A percentile compares a stretch with the other conserved stretches of the same genome.
Conservation (phyloP, 2,329 filamentous ascomycete species). For the Neofusicoccum umdonicola region DNA sequence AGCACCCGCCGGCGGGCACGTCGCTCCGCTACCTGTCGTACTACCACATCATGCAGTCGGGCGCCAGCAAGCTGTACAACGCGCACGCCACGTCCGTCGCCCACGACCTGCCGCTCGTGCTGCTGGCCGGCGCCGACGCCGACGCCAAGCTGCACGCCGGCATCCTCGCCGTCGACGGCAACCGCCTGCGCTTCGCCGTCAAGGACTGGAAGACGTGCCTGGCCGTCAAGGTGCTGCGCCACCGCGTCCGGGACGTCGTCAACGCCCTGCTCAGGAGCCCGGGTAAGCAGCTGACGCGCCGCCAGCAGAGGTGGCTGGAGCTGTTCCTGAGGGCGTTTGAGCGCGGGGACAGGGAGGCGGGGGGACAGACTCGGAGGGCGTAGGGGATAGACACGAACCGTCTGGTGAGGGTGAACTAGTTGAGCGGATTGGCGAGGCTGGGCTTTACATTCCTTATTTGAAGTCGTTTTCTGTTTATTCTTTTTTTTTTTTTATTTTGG, state of each 20-base stretch:
- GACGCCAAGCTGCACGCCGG: constrained; percentile 90
- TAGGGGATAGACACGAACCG: not conserved
- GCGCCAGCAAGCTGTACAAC: constrained; percentile 70
- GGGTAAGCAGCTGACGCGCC: constrained; percentile 36
- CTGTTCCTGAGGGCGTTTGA: constrained; percentile 15
- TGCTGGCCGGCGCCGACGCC: constrained; percentile 75
- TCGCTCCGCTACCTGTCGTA: constrained; percentile 81
- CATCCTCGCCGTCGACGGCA: constrained; percentile 81
- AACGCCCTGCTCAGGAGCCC: constrained; percentile 64
- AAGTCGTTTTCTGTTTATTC: too few species aligned
- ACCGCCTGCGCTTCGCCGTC: constrained; percentile 78
- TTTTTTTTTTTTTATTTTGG: too few species aligned
- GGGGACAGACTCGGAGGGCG: not conserved
- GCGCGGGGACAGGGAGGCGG: constrained; percentile 4
- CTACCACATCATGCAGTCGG: constrained; percentile 85
- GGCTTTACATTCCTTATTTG: too few species aligned
- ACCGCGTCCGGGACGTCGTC: constrained; percentile 72
- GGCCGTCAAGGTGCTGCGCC: constrained; percentile 77
- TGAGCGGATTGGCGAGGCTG: too few species aligned
- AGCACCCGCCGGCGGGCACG: constrained; percentile 46
- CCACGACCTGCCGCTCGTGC: constrained; percentile 67
- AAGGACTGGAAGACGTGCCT: constrained; percentile 88
- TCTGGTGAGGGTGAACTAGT: not conserved
- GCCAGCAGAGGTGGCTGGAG: constrained; percentile 44
- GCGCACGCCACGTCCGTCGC: constrained; percentile 70